Evolutionary conservation across 306 rosid genomes (phyloP), one percentile per base, ranked within the genome.

Genomic region (Herpetospermum pedunculosum): DNA sequence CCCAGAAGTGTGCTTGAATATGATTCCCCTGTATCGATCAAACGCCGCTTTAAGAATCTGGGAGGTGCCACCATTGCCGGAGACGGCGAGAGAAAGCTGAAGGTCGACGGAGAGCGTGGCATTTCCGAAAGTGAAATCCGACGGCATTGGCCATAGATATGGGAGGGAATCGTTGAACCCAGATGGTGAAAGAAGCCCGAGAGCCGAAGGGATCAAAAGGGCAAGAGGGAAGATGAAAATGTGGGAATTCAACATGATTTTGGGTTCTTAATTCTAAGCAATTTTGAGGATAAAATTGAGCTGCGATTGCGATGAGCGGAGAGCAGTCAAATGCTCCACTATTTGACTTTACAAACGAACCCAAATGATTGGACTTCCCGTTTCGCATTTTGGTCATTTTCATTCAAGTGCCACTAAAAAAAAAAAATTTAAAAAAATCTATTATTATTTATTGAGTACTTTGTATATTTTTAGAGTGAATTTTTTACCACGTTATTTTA

Each of bases 121-220:
- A 26, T 82, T 67, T 29, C 99, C 97, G 76, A 59, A 86, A 65
- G 85, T 79, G 83, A 81, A 88, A 19, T 91, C 74, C 35, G 84
- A 44, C 3, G 99, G 99, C 40, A 91, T 79, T 10, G 99, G 99
- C 99, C 99, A 94, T 8, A 94, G 76, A 79, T 88, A 86, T 0
- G 95, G 81, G 75, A 81, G 83, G n/a, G 91, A 79, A 25, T 59
- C 84, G 41, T 55, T n/a, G 46, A 68, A 80, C 19, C 44, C 77
- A 2, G 87, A 58, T 7, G 7, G 68, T 43, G 77, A 64, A 44
- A 64, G 49, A 29, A 55, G 21, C 5, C 32, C 83, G 1, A 73
- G 14, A 76, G 83, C 41, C 58, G 72, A 75, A 26, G 85, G 67
- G 79, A 72, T 37, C 58, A 26, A 25, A 12, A 69, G 55, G 70